A percentile compares a stretch with the other conserved stretches of the same genome.
These are phyloP conservation scores for Debaryomycetaceae sp. DNA, from an alignment of 1,139 yeast species.

Conservation along the genomic window DNA sequence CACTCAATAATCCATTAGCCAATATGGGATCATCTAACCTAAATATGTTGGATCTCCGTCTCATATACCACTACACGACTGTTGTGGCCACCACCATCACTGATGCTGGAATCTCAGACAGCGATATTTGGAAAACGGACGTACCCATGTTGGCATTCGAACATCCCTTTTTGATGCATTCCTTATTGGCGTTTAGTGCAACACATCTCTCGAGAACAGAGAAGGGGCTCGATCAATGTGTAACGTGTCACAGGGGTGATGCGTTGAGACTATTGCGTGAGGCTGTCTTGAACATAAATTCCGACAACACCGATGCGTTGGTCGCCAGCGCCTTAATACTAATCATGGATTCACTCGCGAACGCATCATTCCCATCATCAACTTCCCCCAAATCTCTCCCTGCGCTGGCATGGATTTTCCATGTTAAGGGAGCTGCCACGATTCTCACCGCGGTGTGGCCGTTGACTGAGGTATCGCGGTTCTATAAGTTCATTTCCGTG, in stretches of 20 bases:
- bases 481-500: constrained; percentile 73
- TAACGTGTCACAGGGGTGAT: constrained; percentile 83
- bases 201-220: constrained; percentile 81
- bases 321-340: constrained; percentile 88
- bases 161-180: constrained; percentile 89
- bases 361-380: constrained; percentile 74
- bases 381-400: constrained; percentile 66
- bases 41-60: constrained; percentile 71
- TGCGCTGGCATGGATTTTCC: constrained; percentile 95
- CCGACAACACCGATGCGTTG: constrained; percentile 85
- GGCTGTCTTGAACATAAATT: constrained; percentile 78
- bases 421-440: constrained; percentile 95
- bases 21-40: constrained; percentile 28
- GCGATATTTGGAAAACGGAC: constrained; percentile 82
- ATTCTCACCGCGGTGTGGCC: constrained; percentile 95
- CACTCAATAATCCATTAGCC: constrained; percentile 11
- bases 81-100: constrained; percentile 85
- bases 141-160: constrained; percentile 87
- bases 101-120: constrained; percentile 85
- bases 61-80: constrained; percentile 85
- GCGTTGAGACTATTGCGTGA: constrained; percentile 77
- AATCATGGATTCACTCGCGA: constrained; percentile 91
- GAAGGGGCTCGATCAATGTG: constrained; percentile 75
- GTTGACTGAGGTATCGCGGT: constrained; percentile 70
- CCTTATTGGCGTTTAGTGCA: constrained; percentile 85